Percentiles rank a stretch among this genome's conserved stretches.
phyloP scores from a whole-genome alignment of 2,329 filamentous ascomycete genomes.

The Phaeoacremonium minimum region DNA sequence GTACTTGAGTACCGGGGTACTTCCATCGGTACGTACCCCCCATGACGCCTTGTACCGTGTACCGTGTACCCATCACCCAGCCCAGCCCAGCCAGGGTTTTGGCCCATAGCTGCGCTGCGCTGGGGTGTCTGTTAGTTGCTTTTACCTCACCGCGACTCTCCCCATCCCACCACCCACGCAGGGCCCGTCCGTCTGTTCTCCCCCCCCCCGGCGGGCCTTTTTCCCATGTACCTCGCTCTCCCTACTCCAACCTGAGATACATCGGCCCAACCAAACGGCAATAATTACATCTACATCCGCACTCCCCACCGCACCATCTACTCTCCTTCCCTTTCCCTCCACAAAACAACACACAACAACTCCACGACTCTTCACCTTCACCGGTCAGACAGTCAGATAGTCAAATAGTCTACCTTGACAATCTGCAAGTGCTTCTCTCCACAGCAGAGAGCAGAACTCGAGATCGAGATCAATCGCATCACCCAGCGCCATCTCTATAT shows the following conservation, averaged over 20 bases:
- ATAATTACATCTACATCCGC: conserved; percentile 21
- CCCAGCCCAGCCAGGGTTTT: too few species aligned
- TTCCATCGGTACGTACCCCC: conserved; percentile 8
- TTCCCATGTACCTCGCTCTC: conserved; percentile 14
- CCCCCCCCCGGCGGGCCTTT: too few species aligned
- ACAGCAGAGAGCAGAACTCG: not conserved
- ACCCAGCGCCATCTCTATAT: not conserved
- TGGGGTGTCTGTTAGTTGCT: too few species aligned
- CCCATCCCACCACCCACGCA: too few species aligned
- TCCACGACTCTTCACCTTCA: conserved; percentile 1
- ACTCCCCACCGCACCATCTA: conserved; percentile 9
- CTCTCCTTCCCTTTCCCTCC: conserved; percentile 7
- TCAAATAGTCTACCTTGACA: not conserved
- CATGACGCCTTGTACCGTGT: conserved; percentile 9
- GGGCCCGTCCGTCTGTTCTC: too few species aligned
- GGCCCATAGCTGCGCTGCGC: too few species aligned
- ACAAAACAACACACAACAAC: conserved; percentile 5
- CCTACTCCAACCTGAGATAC: conserved; percentile 5
- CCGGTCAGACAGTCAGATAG: conserved; percentile 1
- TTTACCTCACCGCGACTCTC: too few species aligned
- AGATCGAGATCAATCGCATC: conserved; percentile 1
- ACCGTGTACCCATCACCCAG: conserved; percentile 11
- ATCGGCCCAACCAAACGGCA: conserved; percentile 6
- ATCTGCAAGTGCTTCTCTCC: conserved; percentile 1
- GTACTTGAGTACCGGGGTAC: conserved; percentile 9